These are phyloP conservation scores for Clonostachys byssicola DNA, from an alignment of 2,329 filamentous ascomycete genomes.

Conservation along the genomic window DNA sequence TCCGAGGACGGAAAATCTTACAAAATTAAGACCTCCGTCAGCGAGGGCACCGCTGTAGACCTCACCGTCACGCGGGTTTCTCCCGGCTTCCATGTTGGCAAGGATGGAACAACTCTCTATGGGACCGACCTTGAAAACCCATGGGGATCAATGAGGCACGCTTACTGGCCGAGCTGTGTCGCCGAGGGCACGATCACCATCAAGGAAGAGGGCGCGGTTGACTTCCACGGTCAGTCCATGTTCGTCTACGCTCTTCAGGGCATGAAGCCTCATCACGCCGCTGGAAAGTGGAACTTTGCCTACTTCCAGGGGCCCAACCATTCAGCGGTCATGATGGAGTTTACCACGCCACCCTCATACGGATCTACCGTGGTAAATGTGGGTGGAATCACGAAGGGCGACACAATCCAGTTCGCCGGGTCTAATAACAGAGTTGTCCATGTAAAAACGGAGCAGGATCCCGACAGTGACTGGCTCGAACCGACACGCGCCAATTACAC, in stretches of 20 bases:
- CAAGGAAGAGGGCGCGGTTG: constrained; percentile 61
- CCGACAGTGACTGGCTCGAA: constrained; percentile 83
- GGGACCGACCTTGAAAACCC: constrained; percentile 82
- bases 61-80: constrained; percentile 71
- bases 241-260: constrained; percentile 87
- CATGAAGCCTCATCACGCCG: constrained; percentile 98
- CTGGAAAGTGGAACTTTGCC: constrained; percentile 88
- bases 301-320: constrained; percentile 85
- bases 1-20: constrained; percentile 80
- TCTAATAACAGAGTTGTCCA: constrained; percentile 63
- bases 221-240: constrained; percentile 76
- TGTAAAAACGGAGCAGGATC: constrained; percentile 64
- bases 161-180: constrained; percentile 87
- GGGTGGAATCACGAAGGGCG: constrained; percentile 77
- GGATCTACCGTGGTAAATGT: constrained; percentile 80
- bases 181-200: constrained; percentile 83
- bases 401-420: constrained; percentile 73
- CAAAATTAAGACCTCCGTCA: constrained; percentile 85
- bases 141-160: constrained; percentile 90
- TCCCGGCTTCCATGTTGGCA: constrained; percentile 81
- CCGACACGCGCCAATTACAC: constrained; percentile 70
- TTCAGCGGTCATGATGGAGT: constrained; percentile 94
- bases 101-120: constrained; percentile 77
- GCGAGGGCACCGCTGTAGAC: constrained; percentile 78
- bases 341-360: constrained; percentile 89